Base-by-base conservation (phyloP, 306 rosid genomes). In the Cyclanthera cordifolia region DNA sequence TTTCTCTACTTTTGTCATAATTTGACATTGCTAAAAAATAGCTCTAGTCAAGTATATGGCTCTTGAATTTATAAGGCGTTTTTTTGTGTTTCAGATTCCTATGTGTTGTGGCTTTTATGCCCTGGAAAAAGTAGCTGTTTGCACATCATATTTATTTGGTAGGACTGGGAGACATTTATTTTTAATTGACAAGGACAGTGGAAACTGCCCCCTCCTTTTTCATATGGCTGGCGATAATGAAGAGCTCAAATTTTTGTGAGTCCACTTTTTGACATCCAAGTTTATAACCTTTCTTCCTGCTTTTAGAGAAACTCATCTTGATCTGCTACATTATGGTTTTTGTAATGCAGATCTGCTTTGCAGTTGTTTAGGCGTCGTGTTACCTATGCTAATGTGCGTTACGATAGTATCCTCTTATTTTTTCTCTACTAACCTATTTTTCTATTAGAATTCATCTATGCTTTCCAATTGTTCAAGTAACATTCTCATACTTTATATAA, bases 201-300 rank as follows among this genome's bases (percentile, higher is more conserved):
- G 84, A 54, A 87, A 85, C 56, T 83, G 89, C 74, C 98, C 96
- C 50, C 96, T 92, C 72, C 96, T 92, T 79, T 83, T 85, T 60
- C 95, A 64, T 57, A 92, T 92, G 98, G 88, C 79, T 49, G 51
- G 71, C 53, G 95, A 92, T 81, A 10, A 75, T 3, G 88, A 87
- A 67, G 86, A 92, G 74, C 74, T 87, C 37, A 87, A 85, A 75
- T 92, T 87, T 75, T 27, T 92, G 97, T 87, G 79, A 84, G 90
- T 73, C 52, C 28, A 45, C 27, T 20, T 37, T 2, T 32, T 17
- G 23, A 30, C 53, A 8, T 24, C 66, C 66, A 21, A 74, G 47
- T 53, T 21, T 32, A 15, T 8, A 8, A 63, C 63, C 17, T 16
- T 5, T 63, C 24, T 57, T 5, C 30, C 70, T 63, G 30, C 39